These are phyloP conservation scores for Paragyromitra xinjiangensis DNA, from an alignment of 495 filamentous ascomycete genomes.

Conservation along the genomic window DNA sequence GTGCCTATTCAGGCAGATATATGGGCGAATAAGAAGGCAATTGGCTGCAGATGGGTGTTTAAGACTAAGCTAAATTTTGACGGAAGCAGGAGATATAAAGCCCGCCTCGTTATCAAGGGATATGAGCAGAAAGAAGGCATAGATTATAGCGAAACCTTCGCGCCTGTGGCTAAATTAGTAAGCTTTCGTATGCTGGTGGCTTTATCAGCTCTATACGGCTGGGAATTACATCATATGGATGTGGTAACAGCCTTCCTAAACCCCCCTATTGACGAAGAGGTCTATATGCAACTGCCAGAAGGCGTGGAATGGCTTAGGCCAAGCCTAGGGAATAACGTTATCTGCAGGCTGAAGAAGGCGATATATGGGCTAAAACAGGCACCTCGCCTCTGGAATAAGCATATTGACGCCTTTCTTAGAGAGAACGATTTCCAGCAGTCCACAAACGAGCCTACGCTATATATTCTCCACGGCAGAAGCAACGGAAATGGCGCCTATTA, in stretches of 20 bases:
- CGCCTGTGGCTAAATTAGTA: conserved; percentile 22
- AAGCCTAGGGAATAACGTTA: not conserved
- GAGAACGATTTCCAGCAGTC: too few relatives aligned
- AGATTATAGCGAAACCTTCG: conserved; percentile 43
- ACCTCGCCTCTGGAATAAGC: too few relatives aligned
- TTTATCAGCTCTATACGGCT: not conserved
- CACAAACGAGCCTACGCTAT: too few relatives aligned
- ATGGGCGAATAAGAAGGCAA: conserved; percentile 5
- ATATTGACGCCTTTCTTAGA: too few relatives aligned
- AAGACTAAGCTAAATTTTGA: conserved; percentile 30
- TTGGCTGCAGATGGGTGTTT: conserved; percentile 46
- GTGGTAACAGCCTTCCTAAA: conserved; percentile 44
- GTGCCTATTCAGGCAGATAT: not conserved
- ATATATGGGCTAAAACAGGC: conserved; percentile 33
- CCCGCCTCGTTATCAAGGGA: conserved; percentile 31
- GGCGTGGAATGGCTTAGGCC: not conserved
- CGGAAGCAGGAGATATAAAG: conserved; percentile 36
- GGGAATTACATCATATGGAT: conserved; percentile 40
- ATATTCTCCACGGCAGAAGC: too few relatives aligned
- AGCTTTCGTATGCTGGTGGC: conserved; percentile 31
- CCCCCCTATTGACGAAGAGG: conserved; percentile 1
- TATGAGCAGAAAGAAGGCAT: conserved; percentile 40
- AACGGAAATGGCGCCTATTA: too few relatives aligned
- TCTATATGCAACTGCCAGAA: conserved; percentile 32
- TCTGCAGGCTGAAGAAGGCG: conserved; percentile 22